A percentile compares a stretch with the other conserved stretches of the same genome.
phyloP scores from a whole-genome alignment of 345 rosid genomes.

The Camelina laxa region DNA sequence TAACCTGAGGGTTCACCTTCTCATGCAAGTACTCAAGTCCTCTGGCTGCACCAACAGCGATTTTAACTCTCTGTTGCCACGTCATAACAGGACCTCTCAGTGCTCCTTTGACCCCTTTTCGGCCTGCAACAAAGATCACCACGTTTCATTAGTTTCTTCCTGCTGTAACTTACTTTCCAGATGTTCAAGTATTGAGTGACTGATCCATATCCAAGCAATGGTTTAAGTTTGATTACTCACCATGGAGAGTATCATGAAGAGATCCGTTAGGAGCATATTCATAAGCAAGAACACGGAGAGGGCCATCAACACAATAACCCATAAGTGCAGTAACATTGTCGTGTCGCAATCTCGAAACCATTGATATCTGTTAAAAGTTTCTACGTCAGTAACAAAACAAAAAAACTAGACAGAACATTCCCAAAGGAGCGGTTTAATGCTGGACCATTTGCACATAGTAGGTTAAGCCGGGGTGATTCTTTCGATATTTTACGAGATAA shows the following conservation, averaged over 20 bases:
- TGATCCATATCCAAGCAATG: slow-evolving; percentile 11
- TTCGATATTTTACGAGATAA: background rate
- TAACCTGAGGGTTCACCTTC: slow-evolving; percentile 71
- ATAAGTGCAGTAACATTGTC: slow-evolving; percentile 73
- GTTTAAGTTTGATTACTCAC: slow-evolving; percentile 43
- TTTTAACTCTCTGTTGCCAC: slow-evolving; percentile 92
- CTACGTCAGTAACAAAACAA: background rate
- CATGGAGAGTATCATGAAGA: slow-evolving; percentile 87
- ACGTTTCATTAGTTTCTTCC: background rate
- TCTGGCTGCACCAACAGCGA: slow-evolving; percentile 88
- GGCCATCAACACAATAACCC: slow-evolving; percentile 84
- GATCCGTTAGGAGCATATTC: slow-evolving; percentile 90
- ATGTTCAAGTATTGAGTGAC: slow-evolving; percentile 5
- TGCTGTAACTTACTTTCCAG: background rate
- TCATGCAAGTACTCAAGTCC: slow-evolving; percentile 97
- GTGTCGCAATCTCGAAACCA: slow-evolving; percentile 80
- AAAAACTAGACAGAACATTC: slow-evolving; percentile 18
- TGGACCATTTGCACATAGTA: background rate
- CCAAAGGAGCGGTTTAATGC: background rate
- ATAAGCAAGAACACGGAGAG: slow-evolving; percentile 79
- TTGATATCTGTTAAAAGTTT: slow-evolving; percentile 62
- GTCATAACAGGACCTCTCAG: slow-evolving; percentile 78
- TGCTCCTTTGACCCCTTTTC: slow-evolving; percentile 91
- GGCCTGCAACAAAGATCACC: slow-evolving; percentile 51
- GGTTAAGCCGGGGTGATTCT: background rate